phyloP scores from a whole-genome alignment of 495 filamentous ascomycete genomes.

The Chaetomium tenue region DNA sequence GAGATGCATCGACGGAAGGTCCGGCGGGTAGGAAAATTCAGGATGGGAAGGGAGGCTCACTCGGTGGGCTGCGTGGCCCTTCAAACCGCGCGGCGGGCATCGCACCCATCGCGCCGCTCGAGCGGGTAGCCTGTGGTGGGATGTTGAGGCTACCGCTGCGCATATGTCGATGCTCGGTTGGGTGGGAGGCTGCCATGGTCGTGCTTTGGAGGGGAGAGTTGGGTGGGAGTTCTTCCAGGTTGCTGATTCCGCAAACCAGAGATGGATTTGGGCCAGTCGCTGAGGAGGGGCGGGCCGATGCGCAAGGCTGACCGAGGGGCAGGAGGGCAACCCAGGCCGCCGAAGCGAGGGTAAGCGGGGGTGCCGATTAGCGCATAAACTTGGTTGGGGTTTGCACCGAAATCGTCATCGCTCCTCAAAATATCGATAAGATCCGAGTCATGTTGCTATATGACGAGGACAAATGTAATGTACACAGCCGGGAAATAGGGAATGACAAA shows the following conservation, averaged over 20 bases:
- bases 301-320: conserved; percentile 14
- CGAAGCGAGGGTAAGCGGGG: not conserved
- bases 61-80: conserved; percentile 77
- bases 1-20: not conserved
- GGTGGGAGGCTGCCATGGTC: conserved; percentile 37
- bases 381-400: not conserved
- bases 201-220: not conserved
- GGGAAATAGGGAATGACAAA: no score
- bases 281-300: conserved; percentile 9
- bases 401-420: no score
- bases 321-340: not conserved
- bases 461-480: no score
- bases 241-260: not conserved
- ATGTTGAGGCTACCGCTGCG: conserved; percentile 56
- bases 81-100: conserved; percentile 57
- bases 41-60: conserved; percentile 48
- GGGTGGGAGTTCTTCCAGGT: not conserved
- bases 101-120: conserved; percentile 39
- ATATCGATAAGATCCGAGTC: no score
- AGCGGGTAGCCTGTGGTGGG: conserved; percentile 37
- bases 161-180: conserved; percentile 52
- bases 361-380: not conserved
- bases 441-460: no score
- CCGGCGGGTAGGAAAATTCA: not conserved
- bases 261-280: conserved; percentile 7